Evolutionary conservation across 768 basidiomycete species (phyloP), one percentile per base, ranked within the genome.

Genomic region (Floccularia luteovirens): DNA sequence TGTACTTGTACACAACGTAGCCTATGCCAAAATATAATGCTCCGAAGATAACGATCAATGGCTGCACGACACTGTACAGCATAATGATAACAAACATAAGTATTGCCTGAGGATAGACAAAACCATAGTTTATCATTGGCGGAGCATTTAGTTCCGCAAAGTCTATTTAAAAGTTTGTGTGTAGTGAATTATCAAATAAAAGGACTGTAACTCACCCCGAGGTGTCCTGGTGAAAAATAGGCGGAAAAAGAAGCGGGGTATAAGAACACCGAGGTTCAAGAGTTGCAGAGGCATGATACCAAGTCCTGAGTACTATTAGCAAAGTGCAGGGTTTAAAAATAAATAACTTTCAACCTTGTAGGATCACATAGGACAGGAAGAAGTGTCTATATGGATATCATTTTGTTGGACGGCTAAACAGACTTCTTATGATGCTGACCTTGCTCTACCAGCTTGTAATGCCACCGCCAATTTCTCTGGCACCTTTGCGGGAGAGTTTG

Each of bases 1-100:
- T 94, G 66, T 98, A 96, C 68, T 99, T 99, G 75, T 97, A 98
- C 2, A 96, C 93, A 4, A 98, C 72, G 56, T 99, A 99, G 5
- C 77, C 90, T 27, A 87, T 67, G n/a, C 92, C 94, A 50, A 99
- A 99, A 63, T 99, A 99, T 38, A 94, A 65, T 1, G 94, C 90
- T 10, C 94, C 90, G 54, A 98, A 98, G 21, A 96, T 75, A 41
- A 98, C 73, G 57, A 98, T 96, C 47, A 96, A 72, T 0, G 96
- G 96, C 45, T 96, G 90, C 10, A 94, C 86, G 48, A 99, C 86
- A 58, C 91, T 93, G 68, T 98, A 98, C 24, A 93, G 70, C 52
- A 99, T 66, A 25, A 89, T 93, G 61, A 99, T 86, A 46, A 91
- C 87, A 60, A 97, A 98, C 58, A 98, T 83, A 31, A 99, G 70